Base-by-base conservation (phyloP, 2,329 filamentous ascomycete genomes). In the Paramyrothecium roridum region DNA sequence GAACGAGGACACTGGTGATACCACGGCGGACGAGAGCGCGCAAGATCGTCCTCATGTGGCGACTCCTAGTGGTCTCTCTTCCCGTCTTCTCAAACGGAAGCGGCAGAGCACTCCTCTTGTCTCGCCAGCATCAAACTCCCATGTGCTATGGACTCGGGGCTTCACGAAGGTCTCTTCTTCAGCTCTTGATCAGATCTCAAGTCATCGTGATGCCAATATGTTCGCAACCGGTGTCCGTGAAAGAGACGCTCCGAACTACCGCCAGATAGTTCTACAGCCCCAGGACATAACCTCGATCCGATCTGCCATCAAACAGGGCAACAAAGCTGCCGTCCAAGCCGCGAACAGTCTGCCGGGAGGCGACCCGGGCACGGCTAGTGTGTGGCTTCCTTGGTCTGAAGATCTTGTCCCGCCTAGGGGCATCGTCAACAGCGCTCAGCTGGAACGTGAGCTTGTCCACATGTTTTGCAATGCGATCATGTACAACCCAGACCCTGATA, bases 381-480 rank as follows among this genome's bases (percentile, higher is more conserved):
- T 89, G 20, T 84, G 82, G 78, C 74, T 93, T 8, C 85, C 89
- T 10, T 82, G 89, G 55, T 88, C 84, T 2, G 82, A 87, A 51
- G 91, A 97, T 55, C 78, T 96, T 23, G 80, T 93, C 2, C 91
- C 93, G 2, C 93, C 95, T 0, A 90, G 87, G 63, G 91, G 87
- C 20, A 96, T 98, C 64, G 90, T 98, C 71, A 98, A 98, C 71
- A 93, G 90, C 52, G 86, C 89, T 1, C 95, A 98, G 70, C 80
- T 98, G 17, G 93, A 98, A 72, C 91, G 92, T 61, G 93, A 98
- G 70, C 78, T 98, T 12, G 91, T 96, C 64, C 90, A 96, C 64
- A 97, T 98, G 90, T 96, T 98, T 70, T 91, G 92, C 62, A 98
- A 98, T 66, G 93, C 95, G 19, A 89, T 97, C 72, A 98, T 99